phyloP scores from a whole-genome alignment of 2,329 filamentous ascomycete species.

The Helminthosporium solani region DNA sequence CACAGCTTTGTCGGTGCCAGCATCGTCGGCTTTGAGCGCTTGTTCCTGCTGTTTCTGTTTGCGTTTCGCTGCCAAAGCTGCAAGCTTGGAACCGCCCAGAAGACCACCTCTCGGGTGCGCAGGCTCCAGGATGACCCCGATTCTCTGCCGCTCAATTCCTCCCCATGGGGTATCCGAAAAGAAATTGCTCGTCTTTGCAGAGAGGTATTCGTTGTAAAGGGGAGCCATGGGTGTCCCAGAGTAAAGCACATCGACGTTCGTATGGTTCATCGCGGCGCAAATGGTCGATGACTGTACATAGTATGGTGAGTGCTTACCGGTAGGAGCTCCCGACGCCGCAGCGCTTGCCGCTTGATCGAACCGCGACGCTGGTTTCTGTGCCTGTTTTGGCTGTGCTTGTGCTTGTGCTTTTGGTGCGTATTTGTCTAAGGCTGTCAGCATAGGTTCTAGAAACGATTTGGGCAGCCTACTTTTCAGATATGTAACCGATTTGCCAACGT shows the following conservation, averaged over 20 bases:
- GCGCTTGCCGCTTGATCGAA: conserved; percentile 49
- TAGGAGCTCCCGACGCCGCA: conserved; percentile 42
- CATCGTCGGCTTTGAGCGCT: conserved; percentile 42
- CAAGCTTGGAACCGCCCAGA: conserved; percentile 85
- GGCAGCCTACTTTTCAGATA: conserved; percentile 67
- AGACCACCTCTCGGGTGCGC: conserved; percentile 64
- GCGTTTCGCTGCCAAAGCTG: conserved; percentile 80
- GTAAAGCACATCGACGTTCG: neutral
- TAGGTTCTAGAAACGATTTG: neutral
- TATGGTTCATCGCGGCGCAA: conserved; percentile 2
- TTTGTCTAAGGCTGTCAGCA: conserved; percentile 22
- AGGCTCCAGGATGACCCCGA: conserved; percentile 63
- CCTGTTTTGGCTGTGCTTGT: conserved; percentile 35
- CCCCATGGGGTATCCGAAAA: conserved; percentile 89
- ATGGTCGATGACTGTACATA: conserved; percentile 12
- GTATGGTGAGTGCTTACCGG: conserved; percentile 47
- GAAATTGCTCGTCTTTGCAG: conserved; percentile 47
- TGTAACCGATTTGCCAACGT: conserved; percentile 78
- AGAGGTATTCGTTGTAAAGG: conserved; percentile 1
- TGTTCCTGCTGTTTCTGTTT: conserved; percentile 79
- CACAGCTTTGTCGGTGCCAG: conserved; percentile 35
- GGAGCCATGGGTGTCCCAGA: neutral
- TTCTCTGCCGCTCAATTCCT: conserved; percentile 65
- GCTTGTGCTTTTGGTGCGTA: conserved; percentile 26
- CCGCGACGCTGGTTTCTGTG: conserved; percentile 43